Percentiles rank a stretch among this genome's conserved stretches.
These are phyloP conservation scores for Metschnikowia cerradonensis DNA, from an alignment of 805 yeast species.

Conservation along the genomic window DNA sequence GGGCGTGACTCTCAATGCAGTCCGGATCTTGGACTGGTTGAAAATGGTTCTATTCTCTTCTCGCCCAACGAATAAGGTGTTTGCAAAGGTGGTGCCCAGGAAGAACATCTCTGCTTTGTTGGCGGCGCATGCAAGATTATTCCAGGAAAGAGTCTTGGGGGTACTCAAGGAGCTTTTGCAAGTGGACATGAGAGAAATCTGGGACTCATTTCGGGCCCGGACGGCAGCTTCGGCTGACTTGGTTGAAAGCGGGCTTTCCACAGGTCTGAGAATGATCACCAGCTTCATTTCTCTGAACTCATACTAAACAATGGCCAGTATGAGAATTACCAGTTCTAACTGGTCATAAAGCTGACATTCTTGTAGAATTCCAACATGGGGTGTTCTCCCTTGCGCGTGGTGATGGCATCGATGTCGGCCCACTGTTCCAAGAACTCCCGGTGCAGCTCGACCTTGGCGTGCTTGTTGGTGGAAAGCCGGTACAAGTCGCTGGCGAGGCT, in stretches of 20 bases:
- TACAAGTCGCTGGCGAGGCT: conserved; percentile 58
- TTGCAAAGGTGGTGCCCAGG: not conserved
- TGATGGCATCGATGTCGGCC: conserved; percentile 66
- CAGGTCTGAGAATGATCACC: not conserved
- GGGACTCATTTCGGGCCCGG: not conserved
- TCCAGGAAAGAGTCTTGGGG: not conserved
- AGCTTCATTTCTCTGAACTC: not conserved
- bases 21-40: not conserved
- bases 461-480: conserved; percentile 57
- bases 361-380: conserved; percentile 77
- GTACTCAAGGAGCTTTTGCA: not conserved
- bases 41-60: not conserved
- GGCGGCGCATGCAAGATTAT: not conserved
- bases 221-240: not conserved
- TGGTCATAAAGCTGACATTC: conserved; percentile 66
- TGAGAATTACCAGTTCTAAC: conserved; percentile 12
- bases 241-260: conserved; percentile 1
- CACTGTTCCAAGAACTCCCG: conserved; percentile 61
- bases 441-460: conserved; percentile 53
- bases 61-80: not conserved
- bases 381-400: conserved; percentile 74
- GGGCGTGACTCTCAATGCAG: conserved; percentile 23
- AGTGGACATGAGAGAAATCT: not conserved
- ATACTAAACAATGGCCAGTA: not conserved
- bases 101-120: not conserved